Evolutionary conservation across 495 filamentous ascomycete species (phyloP), one percentile per base, ranked within the genome.

Genomic region (Extremus antarcticus): DNA sequence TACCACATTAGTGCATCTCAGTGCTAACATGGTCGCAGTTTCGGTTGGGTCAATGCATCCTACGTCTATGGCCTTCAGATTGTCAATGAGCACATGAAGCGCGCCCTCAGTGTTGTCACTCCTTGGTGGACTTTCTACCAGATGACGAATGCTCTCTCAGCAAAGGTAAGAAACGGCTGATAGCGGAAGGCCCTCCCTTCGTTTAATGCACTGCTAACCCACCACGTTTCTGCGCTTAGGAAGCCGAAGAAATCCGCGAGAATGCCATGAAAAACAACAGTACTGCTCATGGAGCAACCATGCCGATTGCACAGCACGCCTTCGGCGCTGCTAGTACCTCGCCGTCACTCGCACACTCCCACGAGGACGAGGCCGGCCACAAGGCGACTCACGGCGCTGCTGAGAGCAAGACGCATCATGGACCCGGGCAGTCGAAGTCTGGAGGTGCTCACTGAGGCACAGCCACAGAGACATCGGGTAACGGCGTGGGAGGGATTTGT

Each of bases 41-140:
- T 98, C 65, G 92, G 91, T 20, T 98, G 92, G 92, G 94, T 95
- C 63, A 98, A 98, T 63, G 92, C 90, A 55, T 94, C 88, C 64
- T 97, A 90, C 65, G 83, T 96, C 45, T 88, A 89, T 64, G 92
- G 91, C 46, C 73, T 96, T 35, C 82, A 87, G 40, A 81, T 94
- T 58, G 73, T 94, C 47, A 89, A 84, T 58, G 82, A 84, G 10
- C 88, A 94, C 66, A 87, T 89, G 78, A 81, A 79, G 66, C 82
- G 90, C 43, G 87, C 92, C 0, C 75, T 98, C 17, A 90, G 88
- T 57, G 81, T 86, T 15, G 78, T 90, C 54, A 92, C 89, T 2
- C 80, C 85, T 2, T 96, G 84, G 58, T 86, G 91, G 40, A 83
- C 80, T 1, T 95, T 82, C 66, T 70, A 77, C 56, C 76, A 71